Conservation (phyloP, 108 stramenopile species). For the Cyclotella cryptica region DNA sequence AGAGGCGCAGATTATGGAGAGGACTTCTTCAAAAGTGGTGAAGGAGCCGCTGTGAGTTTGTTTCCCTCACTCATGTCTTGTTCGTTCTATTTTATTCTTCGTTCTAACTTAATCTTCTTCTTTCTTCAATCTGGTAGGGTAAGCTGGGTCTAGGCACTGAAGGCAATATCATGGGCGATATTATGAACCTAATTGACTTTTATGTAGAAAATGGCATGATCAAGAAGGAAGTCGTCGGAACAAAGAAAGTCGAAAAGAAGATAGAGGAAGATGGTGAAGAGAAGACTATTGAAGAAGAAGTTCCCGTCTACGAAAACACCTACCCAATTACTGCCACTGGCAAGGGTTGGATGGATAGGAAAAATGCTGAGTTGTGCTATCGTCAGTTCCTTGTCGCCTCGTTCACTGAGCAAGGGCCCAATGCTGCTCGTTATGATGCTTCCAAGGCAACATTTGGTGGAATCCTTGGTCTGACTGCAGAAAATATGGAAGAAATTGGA, state of each 20-base stretch:
- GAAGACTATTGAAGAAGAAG: conserved; percentile 62
- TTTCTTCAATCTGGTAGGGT: conserved; percentile 46
- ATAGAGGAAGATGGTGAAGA: conserved; percentile 67
- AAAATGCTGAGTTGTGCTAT: conserved; percentile 83
- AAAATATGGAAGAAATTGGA: conserved; percentile 83
- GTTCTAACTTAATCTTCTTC: not conserved
- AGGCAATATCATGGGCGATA: conserved; percentile 88
- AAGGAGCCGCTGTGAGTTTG: conserved; percentile 66
- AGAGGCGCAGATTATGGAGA: conserved; percentile 84
- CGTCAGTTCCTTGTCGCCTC: conserved; percentile 87
- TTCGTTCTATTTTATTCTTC: not conserved
- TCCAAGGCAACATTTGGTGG: conserved; percentile 78
- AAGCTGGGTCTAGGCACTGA: conserved; percentile 86
- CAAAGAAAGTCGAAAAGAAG: conserved; percentile 73
- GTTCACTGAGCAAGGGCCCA: conserved; percentile 78
- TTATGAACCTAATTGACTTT: conserved; percentile 89
- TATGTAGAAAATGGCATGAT: conserved; percentile 86
- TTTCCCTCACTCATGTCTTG: not conserved
- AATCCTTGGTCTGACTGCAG: conserved; percentile 79
- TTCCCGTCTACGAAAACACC: conserved; percentile 69
- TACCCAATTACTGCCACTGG: conserved; percentile 87
- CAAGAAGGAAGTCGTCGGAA: conserved; percentile 69
- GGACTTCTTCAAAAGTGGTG: conserved; percentile 84
- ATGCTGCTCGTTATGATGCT: conserved; percentile 77
- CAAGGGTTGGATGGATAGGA: conserved; percentile 61